These are phyloP conservation scores for Striga hermonthica DNA, from an alignment of 305 asterid species.

Conservation along the genomic window DNA sequence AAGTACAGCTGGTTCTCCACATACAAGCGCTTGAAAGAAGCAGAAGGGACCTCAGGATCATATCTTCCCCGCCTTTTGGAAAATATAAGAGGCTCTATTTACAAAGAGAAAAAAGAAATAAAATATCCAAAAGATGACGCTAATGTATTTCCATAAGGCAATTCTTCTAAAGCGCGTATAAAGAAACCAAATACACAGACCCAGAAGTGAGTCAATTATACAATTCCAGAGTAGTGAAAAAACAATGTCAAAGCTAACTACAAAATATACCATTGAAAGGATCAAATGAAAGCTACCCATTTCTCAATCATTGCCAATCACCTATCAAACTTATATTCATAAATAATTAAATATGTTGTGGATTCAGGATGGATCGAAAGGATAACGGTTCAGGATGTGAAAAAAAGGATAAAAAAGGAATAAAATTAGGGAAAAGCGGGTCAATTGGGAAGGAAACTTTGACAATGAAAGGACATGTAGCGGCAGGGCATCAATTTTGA, in stretches of 20 bases:
- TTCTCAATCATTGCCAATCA: constrained; percentile 22
- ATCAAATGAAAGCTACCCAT: background rate
- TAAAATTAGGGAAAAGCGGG: no score
- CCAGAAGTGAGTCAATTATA: constrained; percentile 9
- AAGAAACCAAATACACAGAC: constrained; percentile 6
- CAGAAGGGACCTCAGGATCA: constrained; percentile 79
- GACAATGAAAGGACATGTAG: no score
- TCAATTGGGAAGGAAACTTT: no score
- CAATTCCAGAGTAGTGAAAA: background rate
- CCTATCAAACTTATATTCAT: constrained; percentile 20
- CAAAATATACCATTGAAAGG: constrained; percentile 9
- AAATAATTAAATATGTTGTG: background rate
- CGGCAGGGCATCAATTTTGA: no score
- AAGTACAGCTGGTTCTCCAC: constrained; percentile 87
- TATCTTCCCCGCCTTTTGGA: constrained; percentile 66
- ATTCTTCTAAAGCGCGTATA: constrained; percentile 11
- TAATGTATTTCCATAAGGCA: constrained; percentile 17
- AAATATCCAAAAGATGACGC: constrained; percentile 32
- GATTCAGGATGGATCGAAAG: no score
- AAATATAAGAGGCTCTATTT: constrained; percentile 66
- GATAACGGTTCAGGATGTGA: no score
- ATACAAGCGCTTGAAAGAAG: constrained; percentile 74
- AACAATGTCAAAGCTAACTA: background rate
- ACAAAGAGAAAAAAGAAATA: constrained; percentile 33
- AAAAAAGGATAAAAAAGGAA: no score